phyloP scores from a whole-genome alignment of 176 grass and related monocot species.

The Pontederia crassipes region DNA sequence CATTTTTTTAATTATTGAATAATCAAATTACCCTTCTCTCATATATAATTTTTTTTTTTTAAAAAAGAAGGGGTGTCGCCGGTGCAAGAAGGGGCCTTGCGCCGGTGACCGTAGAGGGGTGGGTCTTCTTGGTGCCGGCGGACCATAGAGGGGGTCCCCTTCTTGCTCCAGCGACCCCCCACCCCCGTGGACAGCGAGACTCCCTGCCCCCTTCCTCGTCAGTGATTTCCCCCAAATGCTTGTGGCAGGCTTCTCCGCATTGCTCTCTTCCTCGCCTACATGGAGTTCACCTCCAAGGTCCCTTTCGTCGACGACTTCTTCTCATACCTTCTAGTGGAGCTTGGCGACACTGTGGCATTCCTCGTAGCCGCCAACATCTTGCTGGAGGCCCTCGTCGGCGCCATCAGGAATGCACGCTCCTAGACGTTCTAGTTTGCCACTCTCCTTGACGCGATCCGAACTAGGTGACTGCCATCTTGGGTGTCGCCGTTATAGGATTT shows the following conservation, averaged over 20 bases:
- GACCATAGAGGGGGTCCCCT: too few relatives aligned
- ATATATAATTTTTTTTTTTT: too few relatives aligned
- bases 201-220: too few relatives aligned
- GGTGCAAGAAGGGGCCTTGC: too few relatives aligned
- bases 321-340: slow-evolving; percentile 44
- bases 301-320: slow-evolving; percentile 35
- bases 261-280: slow-evolving; percentile 43
- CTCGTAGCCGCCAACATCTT: slow-evolving; percentile 43
- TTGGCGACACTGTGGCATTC: slow-evolving; percentile 40
- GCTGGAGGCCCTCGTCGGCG: slow-evolving; percentile 38
- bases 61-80: too few relatives aligned
- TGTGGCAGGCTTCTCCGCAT: slow-evolving; percentile 32
- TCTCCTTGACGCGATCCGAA: slow-evolving; percentile 35
- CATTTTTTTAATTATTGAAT: too few relatives aligned
- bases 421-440: slow-evolving; percentile 46
- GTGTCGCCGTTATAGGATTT: slow-evolving; percentile 34
- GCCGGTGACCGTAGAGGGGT: too few relatives aligned
- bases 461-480: slow-evolving; percentile 15
- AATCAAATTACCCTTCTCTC: too few relatives aligned
- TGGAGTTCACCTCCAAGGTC: slow-evolving; percentile 43
- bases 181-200: too few relatives aligned
- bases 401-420: slow-evolving; percentile 25
- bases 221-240: too few relatives aligned
- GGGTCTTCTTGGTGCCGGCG: too few relatives aligned
- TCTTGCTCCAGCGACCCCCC: too few relatives aligned